Evolutionary conservation across 306 rosid genomes (phyloP), one percentile per base, ranked within the genome.

Genomic region (Prinsepia uniflora): DNA sequence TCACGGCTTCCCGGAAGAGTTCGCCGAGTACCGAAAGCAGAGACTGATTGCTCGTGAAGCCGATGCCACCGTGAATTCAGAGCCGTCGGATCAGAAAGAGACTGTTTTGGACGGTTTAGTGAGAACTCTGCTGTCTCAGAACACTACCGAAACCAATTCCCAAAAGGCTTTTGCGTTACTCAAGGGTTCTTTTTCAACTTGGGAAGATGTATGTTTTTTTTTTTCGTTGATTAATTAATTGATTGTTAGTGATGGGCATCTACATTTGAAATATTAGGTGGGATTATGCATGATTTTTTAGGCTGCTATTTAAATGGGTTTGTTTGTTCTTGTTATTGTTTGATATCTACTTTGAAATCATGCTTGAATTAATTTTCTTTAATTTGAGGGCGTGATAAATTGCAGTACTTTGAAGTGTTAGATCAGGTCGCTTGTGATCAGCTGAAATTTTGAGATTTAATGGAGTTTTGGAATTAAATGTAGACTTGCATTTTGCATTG

Each of bases 81-180:
- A 74, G 17, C 55, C 65, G 19, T 66, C 43, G 10, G 76, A 62
- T 36, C 69, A 8, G 50, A 60, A 82, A 40, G 89, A 87, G 84
- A 83, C 68, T 48, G 93, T 93, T 67, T 87, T 93, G 72, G 98
- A 93, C 74, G 94, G 98, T 43, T 74, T 93, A 59, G 88, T 93
- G 71, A 88, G 81, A 65, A 93, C 92, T 41, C 84, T 93, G 72
- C 86, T 93, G 50, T 93, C 97, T 1, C 97, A 93, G 84, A 93
- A 90, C 76, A 93, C 98, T 9, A 90, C 97, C 1, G 97, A 93
- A 5, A 74, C 50, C 19, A 87, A 87, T 81, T 85, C 86, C 6
- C 81, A 75, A 12, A 84, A 72, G 81, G 98, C 98, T 56, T 93
- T 93, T 46, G 80, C 74, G 67, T 84, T 87, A 68, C 98, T 93